Percentiles rank a stretch among this genome's conserved stretches.
Conservation (phyloP, 805 yeast species). For the Soucietia sequanensis region DNA sequence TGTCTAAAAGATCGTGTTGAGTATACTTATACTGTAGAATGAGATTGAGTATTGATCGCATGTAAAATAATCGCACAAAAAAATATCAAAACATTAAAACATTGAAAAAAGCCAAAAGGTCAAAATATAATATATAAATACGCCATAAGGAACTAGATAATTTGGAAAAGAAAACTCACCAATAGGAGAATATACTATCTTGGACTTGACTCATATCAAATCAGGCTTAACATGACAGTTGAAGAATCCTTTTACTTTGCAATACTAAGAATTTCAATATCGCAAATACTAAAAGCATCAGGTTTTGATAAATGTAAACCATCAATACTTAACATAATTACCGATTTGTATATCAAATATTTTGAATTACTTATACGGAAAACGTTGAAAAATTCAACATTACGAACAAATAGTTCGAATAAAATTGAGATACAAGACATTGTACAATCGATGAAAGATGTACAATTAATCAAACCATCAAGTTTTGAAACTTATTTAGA, state of each 20-base stretch:
- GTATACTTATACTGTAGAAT: too few relatives aligned
- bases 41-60: too few relatives aligned
- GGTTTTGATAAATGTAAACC: conserved; percentile 85
- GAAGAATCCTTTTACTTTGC: conserved; percentile 41
- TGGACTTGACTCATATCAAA: neutral
- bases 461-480: conserved; percentile 59
- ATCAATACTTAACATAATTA: conserved; percentile 66
- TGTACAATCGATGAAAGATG: conserved; percentile 63
- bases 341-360: conserved; percentile 72
- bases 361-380: conserved; percentile 53
- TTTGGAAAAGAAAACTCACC: neutral
- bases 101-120: neutral
- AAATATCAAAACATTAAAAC: too few relatives aligned
- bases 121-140: neutral
- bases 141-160: neutral
- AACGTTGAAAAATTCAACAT: conserved; percentile 48
- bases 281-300: conserved; percentile 66
- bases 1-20: too few relatives aligned
- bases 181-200: neutral
- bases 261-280: conserved; percentile 37
- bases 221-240: conserved; percentile 16
- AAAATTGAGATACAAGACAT: conserved; percentile 63
- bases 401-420: conserved; percentile 35
- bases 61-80: too few relatives aligned
- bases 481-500: conserved; percentile 45